These are phyloP conservation scores for Mucor piriformis DNA, from an alignment of 371 early-diverging fungal species.

Conservation along the genomic window DNA sequence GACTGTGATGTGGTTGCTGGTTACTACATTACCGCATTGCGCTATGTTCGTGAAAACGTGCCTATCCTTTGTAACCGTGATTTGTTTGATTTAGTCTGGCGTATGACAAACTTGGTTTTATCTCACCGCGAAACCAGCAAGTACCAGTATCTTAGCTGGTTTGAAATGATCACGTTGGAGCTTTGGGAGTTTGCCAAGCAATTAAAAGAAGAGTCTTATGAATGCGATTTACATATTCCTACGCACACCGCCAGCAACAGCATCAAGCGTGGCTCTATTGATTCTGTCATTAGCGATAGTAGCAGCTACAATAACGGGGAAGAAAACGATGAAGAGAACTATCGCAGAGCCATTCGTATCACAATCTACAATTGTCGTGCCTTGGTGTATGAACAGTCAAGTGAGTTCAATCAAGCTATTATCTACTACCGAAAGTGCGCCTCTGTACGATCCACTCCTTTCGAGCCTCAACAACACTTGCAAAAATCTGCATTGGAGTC, in stretches of 20 bases:
- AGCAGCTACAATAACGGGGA: not conserved
- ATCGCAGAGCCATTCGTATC: constrained; percentile 43
- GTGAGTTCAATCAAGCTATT: constrained; percentile 29
- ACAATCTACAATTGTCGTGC: constrained; percentile 48
- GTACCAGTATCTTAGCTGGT: constrained; percentile 30
- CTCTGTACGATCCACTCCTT: constrained; percentile 27
- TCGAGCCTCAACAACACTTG: constrained; percentile 27
- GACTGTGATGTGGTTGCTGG: constrained; percentile 20
- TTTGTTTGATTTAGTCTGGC: constrained; percentile 34
- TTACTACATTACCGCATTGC: constrained; percentile 22
- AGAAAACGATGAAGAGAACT: constrained; percentile 16
- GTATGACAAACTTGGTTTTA: constrained; percentile 33
- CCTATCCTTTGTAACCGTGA: constrained; percentile 27
- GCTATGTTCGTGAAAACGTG: constrained; percentile 14
- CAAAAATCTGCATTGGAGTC: constrained; percentile 22
- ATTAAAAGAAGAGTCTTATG: constrained; percentile 39
- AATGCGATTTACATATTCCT: constrained; percentile 21
- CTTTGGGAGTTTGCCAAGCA: constrained; percentile 44
- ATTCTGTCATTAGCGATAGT: not conserved
- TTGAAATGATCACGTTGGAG: constrained; percentile 22
- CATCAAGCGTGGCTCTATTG: not conserved
- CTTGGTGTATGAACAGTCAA: constrained; percentile 33
- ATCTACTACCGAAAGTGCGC: constrained; percentile 34
- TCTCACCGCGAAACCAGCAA: constrained; percentile 30
- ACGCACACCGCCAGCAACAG: not conserved